Conservation (phyloP, 2,329 filamentous ascomycete genomes). For the Davidsoniella virescens region DNA sequence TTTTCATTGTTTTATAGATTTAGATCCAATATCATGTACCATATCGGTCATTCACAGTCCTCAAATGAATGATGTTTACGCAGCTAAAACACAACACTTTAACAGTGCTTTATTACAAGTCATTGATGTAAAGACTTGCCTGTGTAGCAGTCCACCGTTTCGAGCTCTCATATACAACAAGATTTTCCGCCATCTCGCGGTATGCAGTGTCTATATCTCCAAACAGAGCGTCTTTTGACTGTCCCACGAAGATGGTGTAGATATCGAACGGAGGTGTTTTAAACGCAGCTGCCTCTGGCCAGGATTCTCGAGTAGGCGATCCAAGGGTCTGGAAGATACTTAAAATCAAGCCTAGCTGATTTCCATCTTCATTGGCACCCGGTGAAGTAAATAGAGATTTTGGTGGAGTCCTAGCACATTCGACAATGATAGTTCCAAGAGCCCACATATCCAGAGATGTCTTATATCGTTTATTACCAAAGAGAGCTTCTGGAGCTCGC, state of each 20-base stretch:
- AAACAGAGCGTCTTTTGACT: conserved; percentile 55
- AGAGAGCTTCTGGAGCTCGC: conserved; percentile 76
- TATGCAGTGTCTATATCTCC: conserved; percentile 40
- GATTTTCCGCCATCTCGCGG: conserved; percentile 45
- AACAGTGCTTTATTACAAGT: too few relatives aligned
- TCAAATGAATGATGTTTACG: not conserved
- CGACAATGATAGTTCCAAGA: conserved; percentile 67
- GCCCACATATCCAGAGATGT: conserved; percentile 76
- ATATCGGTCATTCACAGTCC: not conserved
- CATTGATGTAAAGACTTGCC: conserved; percentile 15
- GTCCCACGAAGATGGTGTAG: conserved; percentile 57
- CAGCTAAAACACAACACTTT: not conserved
- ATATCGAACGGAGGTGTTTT: conserved; percentile 73
- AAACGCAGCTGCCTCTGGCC: conserved; percentile 63
- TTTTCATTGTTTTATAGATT: not conserved
- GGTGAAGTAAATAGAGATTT: conserved; percentile 70
- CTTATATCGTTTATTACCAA: conserved; percentile 62
- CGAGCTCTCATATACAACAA: conserved; percentile 57
- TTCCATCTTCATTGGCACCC: conserved; percentile 57
- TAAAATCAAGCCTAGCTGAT: conserved; percentile 75
- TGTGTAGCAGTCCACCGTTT: conserved; percentile 47
- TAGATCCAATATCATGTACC: not conserved
- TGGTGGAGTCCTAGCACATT: conserved; percentile 42
- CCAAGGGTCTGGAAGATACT: conserved; percentile 88
- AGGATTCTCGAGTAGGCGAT: conserved; percentile 61